Evolutionary conservation across 2,329 filamentous ascomycete genomes (phyloP).

Genomic region (Epichloe scottii): DNA sequence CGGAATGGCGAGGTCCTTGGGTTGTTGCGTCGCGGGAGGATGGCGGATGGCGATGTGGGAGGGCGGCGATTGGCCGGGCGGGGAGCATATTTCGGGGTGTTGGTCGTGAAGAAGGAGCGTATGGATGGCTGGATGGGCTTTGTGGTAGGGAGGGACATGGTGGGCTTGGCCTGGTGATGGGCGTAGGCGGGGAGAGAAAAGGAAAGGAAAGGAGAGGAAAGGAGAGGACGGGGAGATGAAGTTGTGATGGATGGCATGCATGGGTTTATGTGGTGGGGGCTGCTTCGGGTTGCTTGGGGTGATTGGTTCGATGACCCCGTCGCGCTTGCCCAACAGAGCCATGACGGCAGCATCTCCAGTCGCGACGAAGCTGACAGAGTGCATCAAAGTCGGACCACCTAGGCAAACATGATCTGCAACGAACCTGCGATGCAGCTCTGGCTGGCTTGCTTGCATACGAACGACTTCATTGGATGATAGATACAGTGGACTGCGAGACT

Average conservation of each 20-base stretch:
- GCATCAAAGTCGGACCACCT: not conserved
- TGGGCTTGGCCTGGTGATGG: not conserved
- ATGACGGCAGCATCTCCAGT: too few species aligned
- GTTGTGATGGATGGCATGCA: too few species aligned
- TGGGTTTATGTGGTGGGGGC: too few species aligned
- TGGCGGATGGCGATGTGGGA: slow-evolving; percentile 14
- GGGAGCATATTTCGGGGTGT: slow-evolving; percentile 27
- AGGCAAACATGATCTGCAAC: not conserved
- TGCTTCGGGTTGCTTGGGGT: too few species aligned
- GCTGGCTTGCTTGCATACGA: too few species aligned
- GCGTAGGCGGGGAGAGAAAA: not conserved
- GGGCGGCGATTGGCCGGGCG: slow-evolving; percentile 15
- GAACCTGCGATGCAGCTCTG: too few species aligned
- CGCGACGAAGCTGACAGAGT: too few species aligned
- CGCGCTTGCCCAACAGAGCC: not conserved
- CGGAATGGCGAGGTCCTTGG: slow-evolving; percentile 14
- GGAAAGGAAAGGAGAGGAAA: not conserved
- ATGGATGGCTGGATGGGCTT: slow-evolving; percentile 41
- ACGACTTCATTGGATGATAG: too few species aligned
- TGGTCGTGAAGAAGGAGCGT: slow-evolving; percentile 47
- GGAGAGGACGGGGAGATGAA: too few species aligned
- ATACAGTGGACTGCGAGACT: too few species aligned
- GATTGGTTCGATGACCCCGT: not conserved
- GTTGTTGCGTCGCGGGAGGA: slow-evolving; percentile 11
- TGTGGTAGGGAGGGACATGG: slow-evolving; percentile 28